phyloP scores from a whole-genome alignment of 2,329 filamentous ascomycete species.

The Colletotrichum sp. region DNA sequence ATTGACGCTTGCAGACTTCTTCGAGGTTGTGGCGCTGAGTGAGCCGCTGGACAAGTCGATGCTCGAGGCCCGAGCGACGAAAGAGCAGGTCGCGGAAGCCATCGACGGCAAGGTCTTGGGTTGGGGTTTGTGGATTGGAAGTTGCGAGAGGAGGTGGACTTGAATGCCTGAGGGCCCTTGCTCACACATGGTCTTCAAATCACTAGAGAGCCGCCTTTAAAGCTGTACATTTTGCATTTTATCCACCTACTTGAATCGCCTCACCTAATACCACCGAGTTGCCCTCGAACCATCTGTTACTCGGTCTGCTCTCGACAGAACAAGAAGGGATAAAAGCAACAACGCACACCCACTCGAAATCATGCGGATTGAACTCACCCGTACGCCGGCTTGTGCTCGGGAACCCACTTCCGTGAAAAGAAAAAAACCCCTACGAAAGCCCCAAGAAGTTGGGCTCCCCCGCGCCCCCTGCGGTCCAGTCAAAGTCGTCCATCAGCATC shows the following conservation, averaged over 20 bases:
- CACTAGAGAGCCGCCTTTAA: not conserved
- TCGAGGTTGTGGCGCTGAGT: conserved; percentile 51
- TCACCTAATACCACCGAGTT: not conserved
- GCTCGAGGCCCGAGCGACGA: conserved; percentile 41
- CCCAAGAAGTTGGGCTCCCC: conserved; percentile 19
- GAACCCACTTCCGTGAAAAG: not conserved
- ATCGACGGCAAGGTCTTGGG: conserved; percentile 53
- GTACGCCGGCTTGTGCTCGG: not conserved
- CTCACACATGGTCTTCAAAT: not conserved
- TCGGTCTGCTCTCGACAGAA: not conserved
- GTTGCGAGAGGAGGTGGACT: conserved; percentile 46
- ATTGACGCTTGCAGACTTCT: conserved; percentile 44
- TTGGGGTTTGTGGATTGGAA: conserved; percentile 55
- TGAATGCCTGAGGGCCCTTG: not conserved
- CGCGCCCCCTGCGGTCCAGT: conserved; percentile 37
- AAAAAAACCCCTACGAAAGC: not conserved
- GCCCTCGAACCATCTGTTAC: not conserved
- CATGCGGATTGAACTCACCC: not conserved
- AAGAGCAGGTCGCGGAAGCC: conserved; percentile 45
- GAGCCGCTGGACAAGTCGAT: conserved; percentile 43
- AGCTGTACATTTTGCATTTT: not conserved
- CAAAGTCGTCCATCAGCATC: conserved; percentile 56
- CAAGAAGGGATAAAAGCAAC: not conserved
- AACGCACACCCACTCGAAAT: not conserved
- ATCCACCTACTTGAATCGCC: not conserved